Conservation (phyloP, 116 monocot genomes). For the Posidonia oceanica region DNA sequence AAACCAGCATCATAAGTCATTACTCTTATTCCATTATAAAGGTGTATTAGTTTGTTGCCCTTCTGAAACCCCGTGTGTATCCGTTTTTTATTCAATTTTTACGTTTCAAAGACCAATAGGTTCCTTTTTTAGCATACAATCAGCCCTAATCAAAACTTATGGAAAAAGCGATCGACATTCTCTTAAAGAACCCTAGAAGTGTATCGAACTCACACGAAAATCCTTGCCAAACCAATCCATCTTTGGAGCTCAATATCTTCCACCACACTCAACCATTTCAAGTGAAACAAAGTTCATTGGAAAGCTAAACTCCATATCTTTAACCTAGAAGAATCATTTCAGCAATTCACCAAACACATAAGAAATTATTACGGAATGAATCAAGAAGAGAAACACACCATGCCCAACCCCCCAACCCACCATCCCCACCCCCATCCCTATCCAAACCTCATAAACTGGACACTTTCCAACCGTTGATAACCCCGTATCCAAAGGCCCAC, state of each 20-base stretch:
- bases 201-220: constrained; percentile 24
- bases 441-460: not conserved
- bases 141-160: not conserved
- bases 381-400: constrained; percentile 44
- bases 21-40: no score
- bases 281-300: constrained; percentile 6
- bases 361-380: constrained; percentile 19
- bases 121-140: not conserved
- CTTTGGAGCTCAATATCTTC: constrained; percentile 21
- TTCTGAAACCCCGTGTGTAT: not conserved
- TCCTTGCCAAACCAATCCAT: constrained; percentile 12
- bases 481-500: constrained; percentile 15
- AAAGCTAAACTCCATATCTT: constrained; percentile 27
- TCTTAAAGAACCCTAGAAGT: not conserved
- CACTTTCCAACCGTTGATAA: constrained; percentile 22
- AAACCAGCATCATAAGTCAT: no score
- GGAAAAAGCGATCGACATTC: not conserved
- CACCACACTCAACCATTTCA: constrained; percentile 1
- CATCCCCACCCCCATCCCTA: not conserved
- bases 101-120: not conserved
- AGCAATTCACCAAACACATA: not conserved
- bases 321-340: constrained; percentile 1
- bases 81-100: not conserved
- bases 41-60: constrained; percentile 1
- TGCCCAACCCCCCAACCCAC: not conserved